Conservation (phyloP, 176 grass and related monocot genomes). For the Juncus effusus region DNA sequence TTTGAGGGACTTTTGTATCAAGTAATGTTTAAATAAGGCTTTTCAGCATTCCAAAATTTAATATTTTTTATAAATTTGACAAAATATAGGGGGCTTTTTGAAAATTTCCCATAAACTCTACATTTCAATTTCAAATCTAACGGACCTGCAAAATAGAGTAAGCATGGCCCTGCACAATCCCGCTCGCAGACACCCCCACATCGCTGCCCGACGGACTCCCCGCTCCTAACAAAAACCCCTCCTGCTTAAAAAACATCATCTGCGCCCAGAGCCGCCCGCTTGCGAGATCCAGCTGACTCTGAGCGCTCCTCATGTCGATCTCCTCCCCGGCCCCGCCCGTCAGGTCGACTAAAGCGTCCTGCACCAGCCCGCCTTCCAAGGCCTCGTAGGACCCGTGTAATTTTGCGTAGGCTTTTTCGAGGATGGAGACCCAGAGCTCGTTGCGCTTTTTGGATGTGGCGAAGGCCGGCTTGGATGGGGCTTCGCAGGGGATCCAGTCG, state of each 20-base stretch:
- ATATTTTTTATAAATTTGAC: too few relatives aligned
- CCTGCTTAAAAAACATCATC: constrained; percentile 91
- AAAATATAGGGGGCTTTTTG: too few relatives aligned
- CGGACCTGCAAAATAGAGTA: constrained; percentile 99
- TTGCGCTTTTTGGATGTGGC: constrained; percentile 89
- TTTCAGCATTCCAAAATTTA: too few relatives aligned
- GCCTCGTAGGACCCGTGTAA: constrained; percentile 99
- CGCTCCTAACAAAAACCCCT: constrained; percentile 98
- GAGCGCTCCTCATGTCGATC: constrained; percentile 96
- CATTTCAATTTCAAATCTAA: too few relatives aligned
- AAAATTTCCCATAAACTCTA: too few relatives aligned
- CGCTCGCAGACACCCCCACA: constrained; percentile 89
- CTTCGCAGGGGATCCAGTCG: constrained; percentile 97
- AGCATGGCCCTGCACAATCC: constrained; percentile 98
- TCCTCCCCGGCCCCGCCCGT: constrained; percentile 98
- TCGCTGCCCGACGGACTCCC: constrained; percentile 97
- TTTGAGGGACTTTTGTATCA: too few relatives aligned
- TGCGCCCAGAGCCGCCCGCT: constrained; percentile 98
- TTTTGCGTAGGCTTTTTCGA: constrained; percentile 98
- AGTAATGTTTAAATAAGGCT: too few relatives aligned
- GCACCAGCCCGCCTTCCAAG: constrained; percentile 93
- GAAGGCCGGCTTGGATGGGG: constrained; percentile 87
- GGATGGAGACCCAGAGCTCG: constrained; percentile 95
- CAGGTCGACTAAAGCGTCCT: constrained; percentile 98
- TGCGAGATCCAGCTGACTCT: constrained; percentile 90